A percentile compares a stretch with the other conserved stretches of the same genome.
phyloP scores from a whole-genome alignment of 2,329 filamentous ascomycete genomes.

The Trichophyton verrucosum region DNA sequence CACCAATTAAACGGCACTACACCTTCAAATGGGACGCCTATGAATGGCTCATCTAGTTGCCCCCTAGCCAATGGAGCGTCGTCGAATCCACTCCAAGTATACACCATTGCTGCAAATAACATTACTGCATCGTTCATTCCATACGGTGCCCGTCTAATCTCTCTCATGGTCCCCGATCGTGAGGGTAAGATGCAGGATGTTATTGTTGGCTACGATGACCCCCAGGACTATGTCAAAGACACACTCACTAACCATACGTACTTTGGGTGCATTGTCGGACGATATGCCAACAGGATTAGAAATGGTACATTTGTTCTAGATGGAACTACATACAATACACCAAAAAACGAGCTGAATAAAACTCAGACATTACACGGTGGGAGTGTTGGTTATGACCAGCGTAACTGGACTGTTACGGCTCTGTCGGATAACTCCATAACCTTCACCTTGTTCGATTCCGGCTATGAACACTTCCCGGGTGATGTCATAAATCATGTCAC shows the following conservation, averaged over 20 bases:
- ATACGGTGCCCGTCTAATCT: constrained; percentile 37
- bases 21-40: not conserved
- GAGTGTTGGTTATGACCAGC: constrained; percentile 35
- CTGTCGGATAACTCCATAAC: constrained; percentile 32
- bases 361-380: constrained; percentile 42
- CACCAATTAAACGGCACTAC: not conserved
- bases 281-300: constrained; percentile 45
- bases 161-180: constrained; percentile 39
- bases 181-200: constrained; percentile 39
- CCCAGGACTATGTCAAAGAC: constrained; percentile 33
- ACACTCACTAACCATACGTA: constrained; percentile 36
- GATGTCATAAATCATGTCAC: constrained; percentile 36
- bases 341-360: constrained; percentile 41
- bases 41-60: not conserved
- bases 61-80: not conserved
- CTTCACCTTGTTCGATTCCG: constrained; percentile 35
- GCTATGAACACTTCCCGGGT: constrained; percentile 35
- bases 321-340: constrained; percentile 35
- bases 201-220: constrained; percentile 39
- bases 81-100: constrained; percentile 28
- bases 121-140: constrained; percentile 39
- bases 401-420: constrained; percentile 39
- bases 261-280: constrained; percentile 38
- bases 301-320: constrained; percentile 44
- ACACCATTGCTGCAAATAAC: constrained; percentile 35